phyloP scores from a whole-genome alignment of 176 grass and related monocot species.

The Phoenix dactylifera region DNA sequence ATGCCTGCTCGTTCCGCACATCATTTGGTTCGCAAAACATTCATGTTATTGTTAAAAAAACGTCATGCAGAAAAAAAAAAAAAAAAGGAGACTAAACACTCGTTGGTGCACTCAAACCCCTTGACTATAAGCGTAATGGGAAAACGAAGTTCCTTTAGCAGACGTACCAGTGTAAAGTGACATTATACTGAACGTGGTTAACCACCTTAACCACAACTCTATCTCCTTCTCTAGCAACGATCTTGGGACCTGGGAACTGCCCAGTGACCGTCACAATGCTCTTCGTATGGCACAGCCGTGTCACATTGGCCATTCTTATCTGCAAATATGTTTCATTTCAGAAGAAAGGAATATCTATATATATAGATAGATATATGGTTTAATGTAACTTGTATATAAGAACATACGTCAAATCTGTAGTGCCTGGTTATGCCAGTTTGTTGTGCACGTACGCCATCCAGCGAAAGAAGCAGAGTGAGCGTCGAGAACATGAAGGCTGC shows the following conservation, averaged over 20 bases:
- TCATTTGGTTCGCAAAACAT: too few species aligned
- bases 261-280: conserved; percentile 83
- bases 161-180: conserved; percentile 61
- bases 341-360: too few species aligned
- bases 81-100: too few species aligned
- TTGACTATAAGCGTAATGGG: too few species aligned
- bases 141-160: not conserved
- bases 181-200: conserved; percentile 61
- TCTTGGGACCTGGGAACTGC: conserved; percentile 51
- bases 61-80: too few species aligned
- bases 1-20: conserved; percentile 28
- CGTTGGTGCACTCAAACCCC: too few species aligned
- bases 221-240: conserved; percentile 63
- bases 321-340: conserved; percentile 2
- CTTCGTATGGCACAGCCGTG: conserved; percentile 57
- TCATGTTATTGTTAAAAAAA: too few species aligned
- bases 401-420: conserved; percentile 66
- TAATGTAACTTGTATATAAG: too few species aligned
- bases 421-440: conserved; percentile 31
- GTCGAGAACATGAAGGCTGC: not conserved
- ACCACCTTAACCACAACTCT: conserved; percentile 48
- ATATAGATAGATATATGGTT: too few species aligned
- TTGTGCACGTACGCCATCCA: conserved; percentile 9
- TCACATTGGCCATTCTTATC: conserved; percentile 58
- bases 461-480: conserved; percentile 1